Base-by-base conservation (phyloP, 31 red algal species). In the Asparagopsis taxiformis region DNA sequence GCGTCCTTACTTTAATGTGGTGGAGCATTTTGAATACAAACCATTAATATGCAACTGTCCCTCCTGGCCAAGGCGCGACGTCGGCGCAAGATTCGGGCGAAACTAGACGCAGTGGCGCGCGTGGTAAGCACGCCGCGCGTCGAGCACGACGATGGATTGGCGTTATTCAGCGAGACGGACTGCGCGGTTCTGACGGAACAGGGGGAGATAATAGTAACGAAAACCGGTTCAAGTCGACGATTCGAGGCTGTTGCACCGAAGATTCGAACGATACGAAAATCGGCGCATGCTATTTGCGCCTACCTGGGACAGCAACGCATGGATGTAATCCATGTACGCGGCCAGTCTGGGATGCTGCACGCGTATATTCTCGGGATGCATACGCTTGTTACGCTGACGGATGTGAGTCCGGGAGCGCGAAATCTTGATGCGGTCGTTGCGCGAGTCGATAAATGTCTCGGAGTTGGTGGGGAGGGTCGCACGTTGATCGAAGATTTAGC, bases 11-110 rank as follows among this genome's bases (percentile, higher is more conserved):
- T n/a, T n/a, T n/a, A n/a, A n/a, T n/a, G n/a, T n/a, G n/a, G n/a
- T n/a, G n/a, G n/a, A n/a, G n/a, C n/a, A n/a, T n/a, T n/a, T n/a
- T n/a, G n/a, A n/a, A n/a, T n/a, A n/a, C n/a, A n/a, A n/a, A n/a
- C n/a, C n/a, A n/a, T 21, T 34, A 62, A 23, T n/a, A 62, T 62
- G 59, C 59, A 62, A 16, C 59, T 62, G 7, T 62, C 59, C 9
- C 59, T 62, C 59, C 59, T 68, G 17, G 64, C 32, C 36, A 68
- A 68, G 19, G 17, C 64, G 17, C 64, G 64, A 7, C 64, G 64
- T 9, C 64, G 64, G 34, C 33, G 64, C 11, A 44, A 68, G 48
- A 43, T 68, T 37, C 64, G 64, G n/a, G 64, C 64, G 19, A 68
- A 68, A 49, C 64, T 68, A 4, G 64, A 68, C 32, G 32, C 39